Base-by-base conservation (phyloP, 2,329 filamentous ascomycete genomes). In the Alternaria atra region DNA sequence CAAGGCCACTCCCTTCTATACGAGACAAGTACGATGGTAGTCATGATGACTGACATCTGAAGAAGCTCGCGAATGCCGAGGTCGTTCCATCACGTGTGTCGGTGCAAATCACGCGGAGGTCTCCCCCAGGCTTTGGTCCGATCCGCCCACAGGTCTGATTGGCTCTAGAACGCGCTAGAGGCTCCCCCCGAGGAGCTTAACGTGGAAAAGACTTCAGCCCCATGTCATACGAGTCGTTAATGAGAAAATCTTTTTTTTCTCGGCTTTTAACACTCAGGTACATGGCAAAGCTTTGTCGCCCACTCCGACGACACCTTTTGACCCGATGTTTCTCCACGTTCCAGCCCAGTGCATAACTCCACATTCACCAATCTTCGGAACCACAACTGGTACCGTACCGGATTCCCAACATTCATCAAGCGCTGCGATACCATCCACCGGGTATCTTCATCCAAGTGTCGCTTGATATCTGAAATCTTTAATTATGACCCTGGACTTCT, bases 131-230 rank as follows among this genome's bases (percentile, higher is more conserved):
- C 34, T 37, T 48, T 23, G 46, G 23, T 35, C 32, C 46, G 30
- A 34, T 20, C 17, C 7, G 46, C 30, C 32, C 46, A 50, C 46
- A 27, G 15, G n/a, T 23, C 32, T 50, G 46, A 50, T 50, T 50
- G 46, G 46, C 30, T 27, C 20, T 17, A 29, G 20, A 42, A 4
- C 17, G 46, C 46, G 20, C 32, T 50, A 50, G 46, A 27, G 30
- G 2, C 32, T 50, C 12, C 15, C 20, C 30, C 46, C 20, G 30
- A 15, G 20, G 34, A 50, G 46, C 46, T 50, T 50, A 20, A 50
- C 46, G 8, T 13, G 32, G 46, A 50, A 50, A 50, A 50, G 46
- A 50, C 20, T 50, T 50, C 30, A 35, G 20, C 46, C 46, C 46
- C 46, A 50, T 35, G 34, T 50, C 32, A 17, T 13, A n/a, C 46